Evolutionary conservation across 805 yeast genomes (phyloP), one percentile per base, ranked within the genome.

Genomic region (Yamadazyma endophytica): DNA sequence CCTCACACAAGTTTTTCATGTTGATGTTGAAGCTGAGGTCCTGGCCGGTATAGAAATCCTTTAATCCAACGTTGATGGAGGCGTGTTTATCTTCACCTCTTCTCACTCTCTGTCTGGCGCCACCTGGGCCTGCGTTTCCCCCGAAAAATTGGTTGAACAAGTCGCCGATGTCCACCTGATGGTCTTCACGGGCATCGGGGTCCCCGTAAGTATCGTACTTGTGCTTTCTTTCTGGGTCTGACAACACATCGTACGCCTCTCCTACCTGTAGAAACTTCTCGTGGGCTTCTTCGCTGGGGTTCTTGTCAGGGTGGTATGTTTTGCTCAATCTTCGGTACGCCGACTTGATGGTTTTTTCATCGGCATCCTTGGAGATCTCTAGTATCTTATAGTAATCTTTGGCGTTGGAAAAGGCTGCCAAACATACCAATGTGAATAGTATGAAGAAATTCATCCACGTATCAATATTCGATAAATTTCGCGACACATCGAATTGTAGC

Each of bases 291-390:
- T 85, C 87, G 46, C 81, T 75, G 6, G 82, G 80, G 53, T 90
- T 92, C 62, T 90, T 90, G 58, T 90, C 98, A 2, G 98, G 98
- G 52, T 90, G 98, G 58, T 75, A 87, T 51, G 84, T 84, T 54
- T 86, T 82, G 43, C 89, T 79, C 42, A 90, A 61, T 34, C 76
- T 73, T 43, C 95, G 67, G 54, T 89, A 89, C 0, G 96, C 96
- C 31, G 79, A 73, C 52, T 85, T 87, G 59, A 89, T 85, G 34
- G 87, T 88, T 44, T 73, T 79, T 15, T 86, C 96, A 31, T 70
- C 69, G 0, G 96, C 95, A 43, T 70, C 64, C 39, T 68, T 73
- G 8, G 68, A 48, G 4, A 92, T 70, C 0, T 94, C 97, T 8
- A 90, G 66, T 5, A 88, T 70, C 48, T 61, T 37, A 36, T 79